phyloP scores from a whole-genome alignment of 164 flowering plant species.

The Magnolia changhungtana region DNA sequence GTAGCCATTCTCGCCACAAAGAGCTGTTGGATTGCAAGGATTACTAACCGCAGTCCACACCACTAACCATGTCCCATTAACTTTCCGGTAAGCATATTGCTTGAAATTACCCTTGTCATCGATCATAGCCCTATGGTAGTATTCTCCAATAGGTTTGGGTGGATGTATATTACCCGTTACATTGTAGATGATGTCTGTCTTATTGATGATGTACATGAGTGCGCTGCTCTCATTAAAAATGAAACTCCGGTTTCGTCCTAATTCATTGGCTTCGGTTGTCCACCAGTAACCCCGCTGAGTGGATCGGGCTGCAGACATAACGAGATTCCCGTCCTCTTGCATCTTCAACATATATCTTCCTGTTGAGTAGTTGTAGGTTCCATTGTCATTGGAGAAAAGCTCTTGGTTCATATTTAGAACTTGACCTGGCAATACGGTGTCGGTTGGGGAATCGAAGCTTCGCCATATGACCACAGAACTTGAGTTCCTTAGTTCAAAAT shows the following conservation, averaged over 20 bases:
- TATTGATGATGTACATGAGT: slow-evolving; percentile 13
- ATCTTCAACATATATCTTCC: slow-evolving; percentile 26
- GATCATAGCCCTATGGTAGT: slow-evolving; percentile 22
- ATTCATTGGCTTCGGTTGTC: not conserved
- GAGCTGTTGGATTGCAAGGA: slow-evolving; percentile 13
- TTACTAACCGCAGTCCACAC: slow-evolving; percentile 19
- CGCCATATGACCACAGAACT: slow-evolving; percentile 11
- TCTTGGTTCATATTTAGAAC: not conserved
- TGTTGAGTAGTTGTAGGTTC: slow-evolving; percentile 13
- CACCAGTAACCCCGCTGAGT: slow-evolving; percentile 23
- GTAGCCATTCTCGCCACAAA: slow-evolving; percentile 25
- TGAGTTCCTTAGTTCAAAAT: slow-evolving; percentile 22
- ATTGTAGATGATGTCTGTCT: not conserved
- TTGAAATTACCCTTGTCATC: slow-evolving; percentile 24
- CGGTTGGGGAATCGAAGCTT: slow-evolving; percentile 29
- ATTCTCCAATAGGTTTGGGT: slow-evolving; percentile 21
- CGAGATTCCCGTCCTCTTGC: slow-evolving; percentile 26
- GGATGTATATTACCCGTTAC: not conserved
- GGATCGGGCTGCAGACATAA: slow-evolving; percentile 13
- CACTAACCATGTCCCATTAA: slow-evolving; percentile 14
- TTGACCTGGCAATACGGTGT: slow-evolving; percentile 29
- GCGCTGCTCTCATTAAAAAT: slow-evolving; percentile 4
- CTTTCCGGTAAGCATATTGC: slow-evolving; percentile 19
- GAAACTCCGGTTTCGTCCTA: not conserved
- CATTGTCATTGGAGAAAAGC: slow-evolving; percentile 18